Evolutionary conservation across 177 flowering plant genomes (phyloP).

Genomic region (Vitis hybrid): DNA sequence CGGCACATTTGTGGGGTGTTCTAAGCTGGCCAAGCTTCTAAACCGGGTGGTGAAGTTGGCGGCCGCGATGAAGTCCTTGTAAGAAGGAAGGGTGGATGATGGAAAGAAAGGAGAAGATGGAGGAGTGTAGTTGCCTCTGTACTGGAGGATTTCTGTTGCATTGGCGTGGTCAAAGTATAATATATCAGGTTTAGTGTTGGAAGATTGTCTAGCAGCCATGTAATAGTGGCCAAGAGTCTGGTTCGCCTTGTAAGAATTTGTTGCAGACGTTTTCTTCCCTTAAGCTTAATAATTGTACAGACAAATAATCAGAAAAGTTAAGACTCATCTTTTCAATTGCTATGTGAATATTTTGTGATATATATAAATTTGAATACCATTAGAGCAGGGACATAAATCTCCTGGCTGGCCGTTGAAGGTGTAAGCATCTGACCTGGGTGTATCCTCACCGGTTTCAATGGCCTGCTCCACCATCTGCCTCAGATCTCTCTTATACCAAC

Average conservation of each 20-base stretch:
- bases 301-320: no score
- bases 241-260: conserved; percentile 6
- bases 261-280: no score
- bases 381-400: conserved; percentile 33
- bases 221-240: conserved; percentile 29
- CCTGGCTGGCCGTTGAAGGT: conserved; percentile 45
- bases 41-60: conserved; percentile 11
- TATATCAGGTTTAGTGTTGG: neutral
- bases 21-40: conserved; percentile 24
- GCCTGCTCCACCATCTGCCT: conserved; percentile 20
- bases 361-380: conserved; percentile 17
- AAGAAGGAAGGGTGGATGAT: conserved; percentile 13
- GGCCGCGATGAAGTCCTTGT: conserved; percentile 13
- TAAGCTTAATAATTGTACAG: no score
- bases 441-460: conserved; percentile 21
- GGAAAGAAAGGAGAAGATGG: conserved; percentile 18
- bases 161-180: conserved; percentile 23
- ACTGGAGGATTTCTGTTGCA: conserved; percentile 30
- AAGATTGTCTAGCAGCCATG: conserved; percentile 30
- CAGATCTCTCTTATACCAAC: conserved; percentile 39
- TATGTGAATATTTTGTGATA: no score
- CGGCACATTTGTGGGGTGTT: conserved; percentile 37
- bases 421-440: conserved; percentile 29
- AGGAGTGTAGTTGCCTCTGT: conserved; percentile 14
- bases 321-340: no score